Base-by-base conservation (phyloP, 257 asterid genomes). In the Penstemon davidsonii region DNA sequence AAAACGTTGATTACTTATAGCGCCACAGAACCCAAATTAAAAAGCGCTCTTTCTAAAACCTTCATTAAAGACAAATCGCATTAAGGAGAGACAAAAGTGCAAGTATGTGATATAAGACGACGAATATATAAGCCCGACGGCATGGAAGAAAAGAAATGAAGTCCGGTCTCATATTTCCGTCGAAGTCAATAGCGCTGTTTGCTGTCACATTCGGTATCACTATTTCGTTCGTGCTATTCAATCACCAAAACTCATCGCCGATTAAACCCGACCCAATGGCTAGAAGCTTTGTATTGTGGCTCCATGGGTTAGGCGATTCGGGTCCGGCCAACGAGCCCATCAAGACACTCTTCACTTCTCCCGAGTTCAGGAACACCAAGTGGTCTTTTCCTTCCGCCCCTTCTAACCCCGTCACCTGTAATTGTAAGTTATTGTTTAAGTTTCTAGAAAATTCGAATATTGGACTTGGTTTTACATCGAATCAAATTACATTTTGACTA, bases 301-400 rank as follows among this genome's bases (percentile, higher is more conserved):
- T 94, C 41, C 99, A 94, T 52, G 97, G 99, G 10, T 84, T 90
- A 78, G 99, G 97, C 68, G 97, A 88, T 74, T 87, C 97, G 74
- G 99, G 99, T 51, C 95, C 96, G 6, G 96, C 96, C 60, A 93
- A 93, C 75, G 99, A 94, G 65, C 97, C 96, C 49, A 90, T 90
- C 80, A 90, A 79, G 82, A 60, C 85, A 66, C 65, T 90, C 53
- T 94, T 94, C 83, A 85, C 89, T 69, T 87, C 99, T 3, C 81
- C 92, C 46, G 82, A 77, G 62, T 91, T 90, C 85, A 81, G 76
- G 7, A 82, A 72, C 82, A 83, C 97, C 77, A 75, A 79, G 40
- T 94, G 99, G 99, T 73, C 92, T 38, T 94, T 94, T 76, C 99
- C 99, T 74, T 94, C 99, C 37, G 99, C 99, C n/a, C 95, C 99